Percentiles rank a stretch among this genome's conserved stretches.
phyloP scores from a whole-genome alignment of 345 rosid species.

The Acer saccharum region DNA sequence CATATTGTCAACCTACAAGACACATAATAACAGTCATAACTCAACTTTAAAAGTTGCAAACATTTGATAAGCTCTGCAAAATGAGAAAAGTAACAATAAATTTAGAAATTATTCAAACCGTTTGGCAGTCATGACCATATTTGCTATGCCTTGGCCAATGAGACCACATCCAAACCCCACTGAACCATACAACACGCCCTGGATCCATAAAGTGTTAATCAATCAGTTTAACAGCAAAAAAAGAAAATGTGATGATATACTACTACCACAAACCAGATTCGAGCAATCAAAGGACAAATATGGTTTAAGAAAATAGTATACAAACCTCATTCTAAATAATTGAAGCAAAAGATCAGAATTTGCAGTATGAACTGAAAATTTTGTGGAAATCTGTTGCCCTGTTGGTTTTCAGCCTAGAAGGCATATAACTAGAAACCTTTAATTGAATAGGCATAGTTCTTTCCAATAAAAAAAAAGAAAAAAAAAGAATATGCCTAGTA shows the following conservation, averaged over 20 bases:
- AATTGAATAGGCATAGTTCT: too few relatives aligned
- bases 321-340: slow-evolving; percentile 6
- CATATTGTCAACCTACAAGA: neutral
- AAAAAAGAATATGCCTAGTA: neutral
- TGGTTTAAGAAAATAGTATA: neutral
- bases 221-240: slow-evolving; percentile 15
- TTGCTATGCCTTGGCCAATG: slow-evolving; percentile 92
- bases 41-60: neutral
- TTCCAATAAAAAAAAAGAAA: too few relatives aligned
- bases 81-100: neutral
- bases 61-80: neutral
- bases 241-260: neutral
- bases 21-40: neutral
- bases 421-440: too few relatives aligned
- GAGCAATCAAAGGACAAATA: slow-evolving; percentile 5
- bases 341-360: neutral
- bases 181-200: slow-evolving; percentile 87
- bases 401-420: too few relatives aligned
- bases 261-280: neutral
- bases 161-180: slow-evolving; percentile 88
- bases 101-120: slow-evolving; percentile 39
- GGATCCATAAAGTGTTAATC: slow-evolving; percentile 28
- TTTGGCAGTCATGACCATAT: slow-evolving; percentile 85
- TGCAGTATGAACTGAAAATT: neutral
- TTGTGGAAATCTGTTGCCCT: neutral